Conservation (phyloP, 495 filamentous ascomycete genomes). For the Parmelia sp. region DNA sequence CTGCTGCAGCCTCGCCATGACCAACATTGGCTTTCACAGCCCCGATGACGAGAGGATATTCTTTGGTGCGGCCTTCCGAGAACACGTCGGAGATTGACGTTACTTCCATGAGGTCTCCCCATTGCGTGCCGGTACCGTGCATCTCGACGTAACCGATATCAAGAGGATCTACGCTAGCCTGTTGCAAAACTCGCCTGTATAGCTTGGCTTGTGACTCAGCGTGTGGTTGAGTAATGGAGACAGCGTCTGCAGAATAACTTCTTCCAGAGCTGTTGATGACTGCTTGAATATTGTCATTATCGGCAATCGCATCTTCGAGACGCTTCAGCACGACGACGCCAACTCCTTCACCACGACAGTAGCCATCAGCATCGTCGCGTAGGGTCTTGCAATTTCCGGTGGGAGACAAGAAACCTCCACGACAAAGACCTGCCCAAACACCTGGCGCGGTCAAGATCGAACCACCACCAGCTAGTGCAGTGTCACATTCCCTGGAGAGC, state of each 20-base stretch:
- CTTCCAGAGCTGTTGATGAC: slow-evolving; percentile 33
- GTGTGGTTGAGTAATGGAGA: slow-evolving; percentile 42
- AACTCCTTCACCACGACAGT: slow-evolving; percentile 51
- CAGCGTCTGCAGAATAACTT: slow-evolving; percentile 41
- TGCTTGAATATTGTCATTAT: slow-evolving; percentile 42
- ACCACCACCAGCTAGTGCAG: not conserved
- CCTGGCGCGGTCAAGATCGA: not conserved
- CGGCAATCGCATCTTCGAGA: slow-evolving; percentile 40
- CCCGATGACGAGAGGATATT: slow-evolving; percentile 61
- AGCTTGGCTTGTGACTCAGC: slow-evolving; percentile 42
- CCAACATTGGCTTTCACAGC: slow-evolving; percentile 59
- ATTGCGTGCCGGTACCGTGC: slow-evolving; percentile 44
- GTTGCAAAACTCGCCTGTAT: slow-evolving; percentile 39
- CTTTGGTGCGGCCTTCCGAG: slow-evolving; percentile 33
- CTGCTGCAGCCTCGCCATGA: slow-evolving; percentile 37
- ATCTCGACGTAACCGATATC: slow-evolving; percentile 48
- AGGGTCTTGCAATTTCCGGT: slow-evolving; percentile 59
- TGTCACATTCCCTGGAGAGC: not conserved
- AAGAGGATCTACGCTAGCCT: slow-evolving; percentile 41
- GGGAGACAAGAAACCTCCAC: slow-evolving; percentile 64
- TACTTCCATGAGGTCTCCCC: slow-evolving; percentile 36
- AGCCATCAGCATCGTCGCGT: slow-evolving; percentile 61
- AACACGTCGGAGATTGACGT: slow-evolving; percentile 31
- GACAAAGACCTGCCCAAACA: slow-evolving; percentile 45
- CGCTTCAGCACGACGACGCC: slow-evolving; percentile 40